A percentile compares a stretch with the other conserved stretches of the same genome.
Evolutionary conservation across 2,329 filamentous ascomycete species (phyloP).

Genomic region (Alternaria alternata): DNA sequence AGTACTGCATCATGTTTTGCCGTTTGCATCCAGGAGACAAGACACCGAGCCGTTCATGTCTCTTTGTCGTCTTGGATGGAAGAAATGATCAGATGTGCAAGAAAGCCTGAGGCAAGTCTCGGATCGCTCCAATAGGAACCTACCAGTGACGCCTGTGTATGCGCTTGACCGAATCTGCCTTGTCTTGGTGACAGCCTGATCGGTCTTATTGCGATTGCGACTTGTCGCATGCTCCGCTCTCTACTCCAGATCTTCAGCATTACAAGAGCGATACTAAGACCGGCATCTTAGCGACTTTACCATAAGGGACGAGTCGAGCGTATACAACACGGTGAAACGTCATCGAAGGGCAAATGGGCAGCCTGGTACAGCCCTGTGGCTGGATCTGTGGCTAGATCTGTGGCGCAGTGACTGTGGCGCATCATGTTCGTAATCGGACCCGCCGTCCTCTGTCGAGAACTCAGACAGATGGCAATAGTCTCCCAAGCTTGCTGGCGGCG

Average conservation of each 20-base stretch:
- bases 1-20: neutral
- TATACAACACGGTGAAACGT: neutral
- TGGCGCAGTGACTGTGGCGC: neutral
- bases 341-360: neutral
- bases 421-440: neutral
- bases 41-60: neutral
- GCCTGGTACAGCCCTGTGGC: neutral
- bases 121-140: neutral
- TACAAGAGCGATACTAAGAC: neutral
- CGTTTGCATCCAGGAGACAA: neutral
- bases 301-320: neutral
- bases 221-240: conserved; percentile 9
- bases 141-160: neutral
- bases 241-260: neutral
- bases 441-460: neutral
- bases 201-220: conserved; percentile 4
- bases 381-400: neutral
- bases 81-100: neutral
- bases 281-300: neutral
- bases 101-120: neutral
- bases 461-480: too few species aligned
- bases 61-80: neutral
- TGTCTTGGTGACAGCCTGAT: conserved; percentile 1
- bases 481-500: neutral
- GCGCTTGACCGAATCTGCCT: conserved; percentile 7